Conservation (phyloP, 163 green algal species). For the Scenedesmus sp. region DNA sequence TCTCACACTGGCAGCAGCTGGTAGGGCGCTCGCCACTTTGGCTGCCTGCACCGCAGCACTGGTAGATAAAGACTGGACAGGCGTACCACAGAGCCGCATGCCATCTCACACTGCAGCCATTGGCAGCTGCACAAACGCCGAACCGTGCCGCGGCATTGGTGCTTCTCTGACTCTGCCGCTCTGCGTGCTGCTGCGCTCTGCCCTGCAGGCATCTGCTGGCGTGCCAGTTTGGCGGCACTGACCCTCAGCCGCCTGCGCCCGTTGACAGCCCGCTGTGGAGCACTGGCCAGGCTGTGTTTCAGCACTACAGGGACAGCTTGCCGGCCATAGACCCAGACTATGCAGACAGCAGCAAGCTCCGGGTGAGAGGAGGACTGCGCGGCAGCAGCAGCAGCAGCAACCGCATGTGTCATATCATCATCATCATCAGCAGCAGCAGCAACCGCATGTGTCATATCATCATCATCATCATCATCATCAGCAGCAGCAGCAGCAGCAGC, state of each 20-base stretch:
- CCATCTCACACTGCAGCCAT: background rate
- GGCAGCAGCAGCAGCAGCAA: background rate
- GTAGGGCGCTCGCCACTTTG: background rate
- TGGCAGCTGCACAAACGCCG: background rate
- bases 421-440: too few relatives aligned
- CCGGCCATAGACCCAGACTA: constrained; percentile 45
- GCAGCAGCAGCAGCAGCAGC: too few relatives aligned
- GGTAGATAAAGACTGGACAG: background rate
- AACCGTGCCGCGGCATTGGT: background rate
- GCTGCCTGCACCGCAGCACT: background rate
- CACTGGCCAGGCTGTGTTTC: constrained; percentile 44
- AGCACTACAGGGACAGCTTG: constrained; percentile 39
- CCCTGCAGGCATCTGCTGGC: constrained; percentile 28
- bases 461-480: too few relatives aligned
- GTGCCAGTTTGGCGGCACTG: constrained; percentile 1
- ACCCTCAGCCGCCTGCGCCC: background rate
- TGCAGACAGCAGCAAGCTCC: constrained; percentile 47
- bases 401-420: too few relatives aligned
- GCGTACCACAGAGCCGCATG: background rate
- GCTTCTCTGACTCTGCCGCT: background rate
- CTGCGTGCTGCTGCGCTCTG: background rate
- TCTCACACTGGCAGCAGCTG: constrained; percentile 24
- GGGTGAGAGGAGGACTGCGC: background rate
- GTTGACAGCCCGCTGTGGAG: constrained; percentile 38
- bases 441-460: too few relatives aligned